Percentiles rank a stretch among this genome's conserved stretches.
These are phyloP conservation scores for Stromatinia cepivora DNA, from an alignment of 2,329 filamentous ascomycete genomes.

Conservation along the genomic window DNA sequence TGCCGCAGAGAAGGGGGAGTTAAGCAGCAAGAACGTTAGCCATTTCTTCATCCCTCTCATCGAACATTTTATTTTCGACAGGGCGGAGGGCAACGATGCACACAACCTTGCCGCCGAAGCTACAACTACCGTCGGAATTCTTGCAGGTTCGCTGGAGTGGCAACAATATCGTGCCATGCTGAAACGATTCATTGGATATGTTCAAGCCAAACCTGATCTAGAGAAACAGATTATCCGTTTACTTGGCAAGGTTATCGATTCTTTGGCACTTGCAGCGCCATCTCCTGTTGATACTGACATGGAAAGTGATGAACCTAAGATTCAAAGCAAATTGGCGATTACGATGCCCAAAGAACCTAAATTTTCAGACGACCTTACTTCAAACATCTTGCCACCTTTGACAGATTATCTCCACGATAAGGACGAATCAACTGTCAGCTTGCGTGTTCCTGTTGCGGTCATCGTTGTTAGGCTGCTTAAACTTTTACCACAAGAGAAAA, in stretches of 20 bases:
- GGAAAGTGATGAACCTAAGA: slow-evolving; percentile 40
- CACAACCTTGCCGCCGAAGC: slow-evolving; percentile 86
- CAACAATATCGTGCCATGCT: slow-evolving; percentile 84
- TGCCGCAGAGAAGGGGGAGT: slow-evolving; percentile 61
- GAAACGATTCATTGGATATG: slow-evolving; percentile 78
- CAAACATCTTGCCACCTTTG: slow-evolving; percentile 75
- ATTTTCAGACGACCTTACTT: slow-evolving; percentile 69
- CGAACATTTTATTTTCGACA: slow-evolving; percentile 90
- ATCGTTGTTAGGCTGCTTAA: slow-evolving; percentile 86
- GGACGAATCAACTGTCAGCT: slow-evolving; percentile 89
- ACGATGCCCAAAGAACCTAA: slow-evolving; percentile 69
- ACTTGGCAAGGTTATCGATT: slow-evolving; percentile 77
- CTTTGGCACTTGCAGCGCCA: slow-evolving; percentile 58
- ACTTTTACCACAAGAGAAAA: slow-evolving; percentile 70
- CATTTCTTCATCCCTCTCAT: slow-evolving; percentile 88
- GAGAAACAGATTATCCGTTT: slow-evolving; percentile 86
- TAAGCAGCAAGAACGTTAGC: slow-evolving; percentile 76
- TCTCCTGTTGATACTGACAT: slow-evolving; percentile 37
- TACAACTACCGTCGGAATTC: slow-evolving; percentile 72
- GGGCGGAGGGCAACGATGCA: slow-evolving; percentile 70
- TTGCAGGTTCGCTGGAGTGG: slow-evolving; percentile 82
- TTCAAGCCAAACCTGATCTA: slow-evolving; percentile 75
- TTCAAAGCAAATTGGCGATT: slow-evolving; percentile 52
- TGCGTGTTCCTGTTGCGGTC: slow-evolving; percentile 85
- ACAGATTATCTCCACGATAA: slow-evolving; percentile 89